Conservation (phyloP, 2,329 filamentous ascomycete species). For the Westerdykella sp. region DNA sequence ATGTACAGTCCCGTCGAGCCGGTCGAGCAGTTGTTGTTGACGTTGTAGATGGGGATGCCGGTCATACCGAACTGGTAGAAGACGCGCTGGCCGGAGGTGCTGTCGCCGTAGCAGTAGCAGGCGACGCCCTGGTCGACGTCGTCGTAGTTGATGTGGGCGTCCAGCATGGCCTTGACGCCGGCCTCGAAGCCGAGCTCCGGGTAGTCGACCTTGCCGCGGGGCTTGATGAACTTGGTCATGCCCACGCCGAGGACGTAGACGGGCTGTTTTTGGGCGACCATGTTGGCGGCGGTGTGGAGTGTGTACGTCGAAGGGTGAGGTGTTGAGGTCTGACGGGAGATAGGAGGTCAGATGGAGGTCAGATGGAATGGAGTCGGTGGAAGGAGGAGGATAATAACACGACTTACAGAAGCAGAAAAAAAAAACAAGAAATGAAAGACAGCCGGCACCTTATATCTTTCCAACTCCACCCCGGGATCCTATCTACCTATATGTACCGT, state of each 20-base stretch:
- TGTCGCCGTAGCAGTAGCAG: conserved; percentile 98
- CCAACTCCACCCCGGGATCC: conserved; percentile 11
- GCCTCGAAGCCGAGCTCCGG: conserved; percentile 91
- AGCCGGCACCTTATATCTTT: conserved; percentile 7
- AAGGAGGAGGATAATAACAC: background rate
- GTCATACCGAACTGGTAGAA: conserved; percentile 99
- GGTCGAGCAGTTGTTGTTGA: conserved; percentile 98
- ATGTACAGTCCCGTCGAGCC: conserved; percentile 87
- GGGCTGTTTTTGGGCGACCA: conserved; percentile 48
- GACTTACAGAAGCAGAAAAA: background rate
- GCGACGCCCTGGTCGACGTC: conserved; percentile 91
- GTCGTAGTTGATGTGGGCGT: conserved; percentile 89
- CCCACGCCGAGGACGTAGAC: conserved; percentile 93
- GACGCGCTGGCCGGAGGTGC: conserved; percentile 88
- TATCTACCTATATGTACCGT: background rate
- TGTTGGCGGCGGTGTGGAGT: conserved; percentile 28
- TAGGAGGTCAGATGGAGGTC: background rate
- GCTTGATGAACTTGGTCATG: conserved; percentile 99
- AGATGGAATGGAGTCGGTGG: background rate
- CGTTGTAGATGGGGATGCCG: conserved; percentile 91
- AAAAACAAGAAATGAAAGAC: background rate
- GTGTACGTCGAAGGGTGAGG: background rate
- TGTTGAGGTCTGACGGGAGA: background rate
- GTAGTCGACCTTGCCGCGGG: conserved; percentile 88
- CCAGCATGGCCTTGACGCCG: conserved; percentile 75